Evolutionary conservation across 1,139 yeast genomes (phyloP).

Genomic region (Candida sp.): DNA sequence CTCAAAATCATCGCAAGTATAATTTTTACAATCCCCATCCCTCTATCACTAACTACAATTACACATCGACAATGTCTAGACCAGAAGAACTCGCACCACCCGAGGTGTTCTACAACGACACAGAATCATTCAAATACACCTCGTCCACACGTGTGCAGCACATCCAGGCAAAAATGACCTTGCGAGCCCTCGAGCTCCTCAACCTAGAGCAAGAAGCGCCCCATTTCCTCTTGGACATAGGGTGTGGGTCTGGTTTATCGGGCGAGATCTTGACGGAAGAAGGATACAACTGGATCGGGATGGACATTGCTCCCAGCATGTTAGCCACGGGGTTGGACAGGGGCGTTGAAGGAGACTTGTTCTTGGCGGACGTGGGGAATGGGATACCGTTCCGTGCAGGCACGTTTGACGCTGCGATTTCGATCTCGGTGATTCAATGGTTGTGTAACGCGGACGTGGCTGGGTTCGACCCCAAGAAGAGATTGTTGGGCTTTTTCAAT

Average conservation of each 20-base stretch:
- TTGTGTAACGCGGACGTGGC: conserved; percentile 93
- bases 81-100: conserved; percentile 99
- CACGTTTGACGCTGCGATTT: conserved; percentile 95
- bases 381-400: conserved; percentile 98
- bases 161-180: conserved; percentile 97
- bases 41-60: background rate
- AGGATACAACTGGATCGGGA: conserved; percentile 94
- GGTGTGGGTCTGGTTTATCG: conserved; percentile 97
- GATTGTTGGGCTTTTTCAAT: conserved; percentile 84
- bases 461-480: conserved; percentile 82
- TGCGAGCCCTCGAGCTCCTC: conserved; percentile 86
- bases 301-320: conserved; percentile 98
- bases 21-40: too few species aligned
- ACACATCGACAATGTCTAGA: conserved; percentile 76
- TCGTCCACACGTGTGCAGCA: conserved; percentile 96
- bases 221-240: conserved; percentile 84
- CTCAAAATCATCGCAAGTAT: conserved; percentile 2
- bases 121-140: conserved; percentile 89
- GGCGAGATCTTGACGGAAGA: conserved; percentile 96
- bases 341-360: conserved; percentile 92
- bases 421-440: conserved; percentile 98
- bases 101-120: conserved; percentile 90
- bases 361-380: conserved; percentile 89
- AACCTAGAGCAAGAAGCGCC: conserved; percentile 68
- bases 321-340: conserved; percentile 92